phyloP scores from a whole-genome alignment of 169 alveolate genomes.

The Plasmodium reichenowi region DNA sequence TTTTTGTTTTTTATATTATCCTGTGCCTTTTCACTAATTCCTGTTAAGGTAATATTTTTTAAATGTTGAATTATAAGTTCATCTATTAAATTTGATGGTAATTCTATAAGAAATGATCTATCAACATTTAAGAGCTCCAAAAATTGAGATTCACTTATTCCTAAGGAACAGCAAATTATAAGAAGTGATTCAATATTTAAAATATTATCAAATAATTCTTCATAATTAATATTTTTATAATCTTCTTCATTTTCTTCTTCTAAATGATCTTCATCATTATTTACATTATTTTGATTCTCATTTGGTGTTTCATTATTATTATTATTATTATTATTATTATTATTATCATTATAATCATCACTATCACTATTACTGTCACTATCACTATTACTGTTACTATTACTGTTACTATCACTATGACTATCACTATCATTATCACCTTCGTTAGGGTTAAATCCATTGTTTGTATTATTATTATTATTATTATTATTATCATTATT shows the following conservation, averaged over 20 bases:
- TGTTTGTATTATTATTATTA: slow-evolving; percentile 2
- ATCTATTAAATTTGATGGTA: slow-evolving; percentile 59
- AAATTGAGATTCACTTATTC: slow-evolving; percentile 66
- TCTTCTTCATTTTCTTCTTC: slow-evolving; percentile 23
- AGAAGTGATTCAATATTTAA: slow-evolving; percentile 66
- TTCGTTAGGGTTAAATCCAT: background rate
- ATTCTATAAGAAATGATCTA: slow-evolving; percentile 66
- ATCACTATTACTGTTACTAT: no score
- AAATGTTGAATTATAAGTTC: slow-evolving; percentile 68
- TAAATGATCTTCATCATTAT: background rate
- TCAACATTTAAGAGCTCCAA: slow-evolving; percentile 63
- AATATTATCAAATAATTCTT: slow-evolving; percentile 58
- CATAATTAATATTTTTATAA: slow-evolving; percentile 71
- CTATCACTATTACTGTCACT: no score
- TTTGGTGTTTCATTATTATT: background rate
- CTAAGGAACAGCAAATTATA: slow-evolving; percentile 67
- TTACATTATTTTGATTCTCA: background rate
- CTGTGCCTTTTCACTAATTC: slow-evolving; percentile 34
- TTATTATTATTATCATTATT: background rate
- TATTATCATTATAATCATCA: no score
- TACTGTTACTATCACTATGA: no score
- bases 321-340: background rate
- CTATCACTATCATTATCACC: background rate
- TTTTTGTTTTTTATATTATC: slow-evolving; percentile 33
- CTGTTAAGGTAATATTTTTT: slow-evolving; percentile 48